phyloP scores from a whole-genome alignment of 495 filamentous ascomycete genomes.

The Xylaria cubensis region DNA sequence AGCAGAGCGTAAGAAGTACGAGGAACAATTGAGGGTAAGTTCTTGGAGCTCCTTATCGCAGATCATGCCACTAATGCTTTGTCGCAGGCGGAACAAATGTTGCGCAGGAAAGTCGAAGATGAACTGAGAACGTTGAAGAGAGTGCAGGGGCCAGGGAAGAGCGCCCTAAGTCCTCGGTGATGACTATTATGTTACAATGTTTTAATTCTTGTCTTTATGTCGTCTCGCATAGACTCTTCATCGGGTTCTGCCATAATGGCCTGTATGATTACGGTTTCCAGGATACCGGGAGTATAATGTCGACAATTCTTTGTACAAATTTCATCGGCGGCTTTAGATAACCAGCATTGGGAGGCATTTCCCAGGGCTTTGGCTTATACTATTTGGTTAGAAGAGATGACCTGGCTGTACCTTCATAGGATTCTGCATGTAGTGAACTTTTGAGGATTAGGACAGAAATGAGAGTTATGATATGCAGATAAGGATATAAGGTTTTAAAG shows the following conservation, averaged over 20 bases:
- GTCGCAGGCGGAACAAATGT: conserved; percentile 55
- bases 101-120: conserved; percentile 54
- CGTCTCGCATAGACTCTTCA: conserved; percentile 31
- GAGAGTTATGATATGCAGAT: conserved; percentile 18
- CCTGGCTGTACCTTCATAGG: conserved; percentile 17
- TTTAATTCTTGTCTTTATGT: conserved; percentile 26
- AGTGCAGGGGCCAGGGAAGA: conserved; percentile 45
- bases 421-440: conserved; percentile 17
- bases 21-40: conserved; percentile 57
- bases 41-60: conserved; percentile 3
- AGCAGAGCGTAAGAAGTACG: conserved; percentile 59
- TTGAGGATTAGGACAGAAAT: conserved; percentile 3
- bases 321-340: conserved; percentile 25
- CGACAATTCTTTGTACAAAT: conserved; percentile 23
- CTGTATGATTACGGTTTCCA: conserved; percentile 26
- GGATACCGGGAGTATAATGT: conserved; percentile 25
- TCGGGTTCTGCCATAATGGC: neutral
- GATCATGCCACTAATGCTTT: conserved; percentile 27
- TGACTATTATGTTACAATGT: conserved; percentile 25
- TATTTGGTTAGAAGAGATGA: conserved; percentile 28
- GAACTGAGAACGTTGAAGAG: conserved; percentile 49
- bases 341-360: conserved; percentile 28
- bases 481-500: neutral
- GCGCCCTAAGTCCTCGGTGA: conserved; percentile 40
- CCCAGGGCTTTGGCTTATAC: conserved; percentile 34